Evolutionary conservation across 2,329 filamentous ascomycete species (phyloP), one percentile per base, ranked within the genome.

Genomic region (Fusarium haematococcum): DNA sequence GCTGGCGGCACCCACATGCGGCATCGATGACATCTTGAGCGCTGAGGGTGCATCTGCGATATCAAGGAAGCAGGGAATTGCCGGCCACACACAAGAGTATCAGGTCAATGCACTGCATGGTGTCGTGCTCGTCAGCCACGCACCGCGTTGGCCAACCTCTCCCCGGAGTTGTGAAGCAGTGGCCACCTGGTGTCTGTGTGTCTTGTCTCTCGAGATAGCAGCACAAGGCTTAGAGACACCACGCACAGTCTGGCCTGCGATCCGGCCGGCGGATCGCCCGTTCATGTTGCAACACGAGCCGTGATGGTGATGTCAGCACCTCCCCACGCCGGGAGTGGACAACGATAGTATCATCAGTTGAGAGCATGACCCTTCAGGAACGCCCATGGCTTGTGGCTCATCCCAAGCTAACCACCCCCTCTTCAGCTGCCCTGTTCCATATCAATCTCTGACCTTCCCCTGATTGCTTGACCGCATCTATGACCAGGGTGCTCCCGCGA

Each of bases 391-490:
- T 54, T 27, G 48, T 54, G 48, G 32, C 54, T 41, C 43, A 54
- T 58, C 56, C 32, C 32, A 30, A 23, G 32, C 52, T 57, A 11
- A 33, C 16, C 54, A 35, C 45, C 58, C 63, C 58, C 65, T 63
- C 65, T 48, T 74, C 43, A 56, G 54, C 65, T 67, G 27, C 56
- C 63, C 59, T 65, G 70, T 63, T 63, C 69, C 52, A 63, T 67
- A 69, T 71, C 67, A 68, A 71, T 64, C 61, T 78, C 69, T 64
- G 37, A 20, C 68, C 27, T 57, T 57, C 71, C 71, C 69, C 69
- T 69, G 67, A 72, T 67, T 63, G 56, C 70, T 78, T 79, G 75
- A 75, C 77, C 75, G 74, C 75, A 77, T 69, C 57, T 65, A 71
- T 48, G 56, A 67, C 65, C 67, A 65, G 68, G 73, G 68, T 68